Evolutionary conservation across 2,329 filamentous ascomycete species (phyloP).

Genomic region (Colletotrichum australisinense): DNA sequence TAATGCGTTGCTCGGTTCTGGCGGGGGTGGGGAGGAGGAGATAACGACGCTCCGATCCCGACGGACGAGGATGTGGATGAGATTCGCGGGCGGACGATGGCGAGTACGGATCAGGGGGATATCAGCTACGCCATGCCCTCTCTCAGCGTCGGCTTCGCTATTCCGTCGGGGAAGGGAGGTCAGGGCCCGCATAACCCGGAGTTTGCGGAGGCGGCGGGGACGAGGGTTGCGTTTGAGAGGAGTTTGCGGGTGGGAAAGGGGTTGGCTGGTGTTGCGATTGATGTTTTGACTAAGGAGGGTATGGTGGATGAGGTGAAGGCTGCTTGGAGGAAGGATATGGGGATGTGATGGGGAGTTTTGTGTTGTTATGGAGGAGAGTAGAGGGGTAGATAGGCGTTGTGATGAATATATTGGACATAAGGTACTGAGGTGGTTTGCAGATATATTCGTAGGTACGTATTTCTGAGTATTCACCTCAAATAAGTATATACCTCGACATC

Average conservation of each 20-base stretch:
- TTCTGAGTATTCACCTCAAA: too few relatives aligned
- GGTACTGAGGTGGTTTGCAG: too few relatives aligned
- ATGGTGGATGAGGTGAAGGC: conserved; percentile 38
- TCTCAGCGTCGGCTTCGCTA: conserved; percentile 63
- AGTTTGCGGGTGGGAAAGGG: conserved; percentile 40
- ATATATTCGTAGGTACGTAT: too few relatives aligned
- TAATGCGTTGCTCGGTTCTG: conserved; percentile 50
- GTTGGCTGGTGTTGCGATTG: conserved; percentile 39
- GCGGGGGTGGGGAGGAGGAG: too few relatives aligned
- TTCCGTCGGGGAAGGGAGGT: conserved; percentile 49
- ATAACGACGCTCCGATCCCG: conserved; percentile 42
- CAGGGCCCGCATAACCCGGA: conserved; percentile 39
- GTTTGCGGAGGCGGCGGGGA: conserved; percentile 40
- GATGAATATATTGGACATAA: too few relatives aligned
- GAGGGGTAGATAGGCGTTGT: background rate
- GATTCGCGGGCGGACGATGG: conserved; percentile 55
- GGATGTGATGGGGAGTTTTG: background rate
- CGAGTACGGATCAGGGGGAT: conserved; percentile 70
- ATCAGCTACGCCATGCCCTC: conserved; percentile 68
- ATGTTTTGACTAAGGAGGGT: conserved; percentile 37
- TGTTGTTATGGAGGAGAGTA: background rate
- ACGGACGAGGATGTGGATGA: conserved; percentile 53
- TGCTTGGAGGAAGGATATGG: conserved; percentile 40
- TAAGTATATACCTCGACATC: too few relatives aligned
- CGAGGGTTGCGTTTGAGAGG: conserved; percentile 37